Percentiles rank a stretch among this genome's conserved stretches.
phyloP scores from a whole-genome alignment of 2,329 filamentous ascomycete genomes.

The Aschersonia sp. region DNA sequence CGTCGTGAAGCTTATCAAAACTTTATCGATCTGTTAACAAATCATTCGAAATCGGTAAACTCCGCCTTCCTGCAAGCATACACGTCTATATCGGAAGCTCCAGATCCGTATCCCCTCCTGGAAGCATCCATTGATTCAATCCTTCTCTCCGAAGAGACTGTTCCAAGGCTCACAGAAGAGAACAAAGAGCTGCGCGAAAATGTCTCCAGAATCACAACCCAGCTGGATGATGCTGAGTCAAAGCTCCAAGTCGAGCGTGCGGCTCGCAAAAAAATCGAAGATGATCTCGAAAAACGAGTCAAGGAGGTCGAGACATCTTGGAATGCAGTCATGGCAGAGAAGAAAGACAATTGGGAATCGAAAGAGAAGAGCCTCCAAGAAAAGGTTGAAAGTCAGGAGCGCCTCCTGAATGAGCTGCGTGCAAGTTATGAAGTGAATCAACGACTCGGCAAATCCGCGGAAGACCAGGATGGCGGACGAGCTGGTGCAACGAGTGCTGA shows the following conservation, averaged over 20 bases:
- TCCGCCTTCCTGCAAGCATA: constrained; percentile 89
- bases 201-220: constrained; percentile 58
- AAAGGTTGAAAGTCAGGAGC: constrained; percentile 87
- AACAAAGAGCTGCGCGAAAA: constrained; percentile 76
- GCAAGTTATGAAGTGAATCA: constrained; percentile 95
- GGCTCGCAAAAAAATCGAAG: constrained; percentile 60
- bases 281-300: constrained; percentile 60
- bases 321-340: constrained; percentile 80
- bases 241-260: constrained; percentile 66
- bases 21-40: constrained; percentile 92
- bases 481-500: constrained; percentile 72
- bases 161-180: constrained; percentile 79
- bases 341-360: constrained; percentile 89
- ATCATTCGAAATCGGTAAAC: constrained; percentile 88
- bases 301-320: constrained; percentile 86
- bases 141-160: constrained; percentile 78
- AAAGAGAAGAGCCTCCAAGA: constrained; percentile 87
- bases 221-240: constrained; percentile 71
- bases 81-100: constrained; percentile 83
- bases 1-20: constrained; percentile 68
- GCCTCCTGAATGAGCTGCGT: constrained; percentile 84
- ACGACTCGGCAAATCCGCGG: constrained; percentile 61
- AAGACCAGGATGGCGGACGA: constrained; percentile 39
- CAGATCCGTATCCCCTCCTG: constrained; percentile 88
- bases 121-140: constrained; percentile 94